Evolutionary conservation across 2,329 filamentous ascomycete genomes (phyloP).

Genomic region (Xylaria sp.): DNA sequence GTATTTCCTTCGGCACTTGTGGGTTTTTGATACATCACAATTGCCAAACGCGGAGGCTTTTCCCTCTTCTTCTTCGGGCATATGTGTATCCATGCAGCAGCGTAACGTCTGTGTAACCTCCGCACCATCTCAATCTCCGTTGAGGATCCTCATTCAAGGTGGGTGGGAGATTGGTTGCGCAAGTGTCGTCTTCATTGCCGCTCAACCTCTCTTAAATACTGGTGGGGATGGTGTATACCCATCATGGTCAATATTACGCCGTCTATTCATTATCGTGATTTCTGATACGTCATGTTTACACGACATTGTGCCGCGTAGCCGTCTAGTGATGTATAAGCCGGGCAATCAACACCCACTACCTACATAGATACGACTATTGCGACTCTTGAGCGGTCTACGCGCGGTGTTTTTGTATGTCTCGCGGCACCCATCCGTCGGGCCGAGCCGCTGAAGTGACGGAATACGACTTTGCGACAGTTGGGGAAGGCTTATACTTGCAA

Average conservation of each 20-base stretch:
- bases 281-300: slow-evolving; percentile 17
- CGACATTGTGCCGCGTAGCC: slow-evolving; percentile 6
- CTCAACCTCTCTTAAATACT: slow-evolving; percentile 1
- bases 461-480: slow-evolving; percentile 4
- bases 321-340: background rate
- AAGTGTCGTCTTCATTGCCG: background rate
- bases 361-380: background rate
- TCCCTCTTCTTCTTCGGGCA: background rate
- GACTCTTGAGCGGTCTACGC: background rate
- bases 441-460: slow-evolving; percentile 13
- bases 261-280: slow-evolving; percentile 3
- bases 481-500: background rate
- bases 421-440: slow-evolving; percentile 24
- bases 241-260: slow-evolving; percentile 4
- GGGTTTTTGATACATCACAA: slow-evolving; percentile 21
- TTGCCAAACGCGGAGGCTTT: background rate
- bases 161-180: slow-evolving; percentile 1
- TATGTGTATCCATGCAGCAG: background rate
- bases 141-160: background rate
- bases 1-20: slow-evolving; percentile 20
- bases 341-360: background rate
- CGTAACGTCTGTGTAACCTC: background rate
- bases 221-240: slow-evolving; percentile 2
- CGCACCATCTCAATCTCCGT: background rate
- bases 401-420: slow-evolving; percentile 7